Evolutionary conservation across 2,329 filamentous ascomycete species (phyloP).

Genomic region (Claviceps cyperi): DNA sequence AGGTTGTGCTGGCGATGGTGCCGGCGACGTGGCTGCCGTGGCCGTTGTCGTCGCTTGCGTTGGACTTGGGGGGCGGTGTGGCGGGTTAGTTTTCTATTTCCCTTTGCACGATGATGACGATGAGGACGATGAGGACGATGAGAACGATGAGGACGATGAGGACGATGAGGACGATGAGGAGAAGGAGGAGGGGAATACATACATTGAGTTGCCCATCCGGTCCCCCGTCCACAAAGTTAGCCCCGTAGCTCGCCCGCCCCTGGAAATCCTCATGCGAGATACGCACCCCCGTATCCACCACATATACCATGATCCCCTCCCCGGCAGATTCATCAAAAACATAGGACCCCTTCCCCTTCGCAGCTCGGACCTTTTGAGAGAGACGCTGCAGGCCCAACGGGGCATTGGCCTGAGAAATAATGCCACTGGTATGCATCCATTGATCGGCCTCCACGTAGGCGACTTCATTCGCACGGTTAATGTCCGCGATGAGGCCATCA

Average conservation of each 20-base stretch:
- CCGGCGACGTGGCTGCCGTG: conserved; percentile 52
- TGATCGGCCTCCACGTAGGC: conserved; percentile 41
- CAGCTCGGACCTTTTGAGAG: conserved; percentile 26
- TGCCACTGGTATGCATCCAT: conserved; percentile 26
- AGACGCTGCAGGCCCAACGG: conserved; percentile 39
- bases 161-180: conserved; percentile 6
- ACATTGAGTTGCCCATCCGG: conserved; percentile 20
- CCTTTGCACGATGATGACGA: background rate
- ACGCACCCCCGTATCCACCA: conserved; percentile 52
- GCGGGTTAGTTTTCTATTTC: background rate
- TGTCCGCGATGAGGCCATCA: conserved; percentile 32
- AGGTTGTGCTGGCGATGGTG: conserved; percentile 44
- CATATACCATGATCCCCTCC: conserved; percentile 42
- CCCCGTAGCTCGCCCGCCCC: conserved; percentile 37
- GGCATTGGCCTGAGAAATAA: conserved; percentile 37
- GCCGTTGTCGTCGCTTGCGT: conserved; percentile 36
- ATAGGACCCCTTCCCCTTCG: conserved; percentile 11
- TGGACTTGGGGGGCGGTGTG: background rate
- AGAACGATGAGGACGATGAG: background rate
- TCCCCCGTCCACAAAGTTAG: conserved; percentile 30
- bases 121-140: background rate
- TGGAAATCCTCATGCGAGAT: conserved; percentile 40
- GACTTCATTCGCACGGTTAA: conserved; percentile 34
- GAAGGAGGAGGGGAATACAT: conserved; percentile 10
- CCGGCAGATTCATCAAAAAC: conserved; percentile 39